These are phyloP conservation scores for Pichia thaimueangensis DNA, from an alignment of 805 yeast genomes.

Conservation along the genomic window DNA sequence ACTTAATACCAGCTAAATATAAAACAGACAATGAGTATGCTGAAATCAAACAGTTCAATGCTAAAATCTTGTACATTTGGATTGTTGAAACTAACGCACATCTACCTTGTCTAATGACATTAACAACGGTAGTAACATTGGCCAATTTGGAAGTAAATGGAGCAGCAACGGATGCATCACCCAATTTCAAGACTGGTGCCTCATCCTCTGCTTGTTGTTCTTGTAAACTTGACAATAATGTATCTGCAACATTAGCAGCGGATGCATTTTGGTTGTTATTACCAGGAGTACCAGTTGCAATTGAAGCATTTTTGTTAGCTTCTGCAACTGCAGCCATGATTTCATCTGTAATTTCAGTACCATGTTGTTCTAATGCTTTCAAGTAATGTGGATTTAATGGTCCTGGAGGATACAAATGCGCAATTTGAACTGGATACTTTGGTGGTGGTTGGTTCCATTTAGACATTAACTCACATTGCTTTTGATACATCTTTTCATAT, in stretches of 20 bases:
- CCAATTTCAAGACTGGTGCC: constrained; percentile 88
- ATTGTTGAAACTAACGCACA: constrained; percentile 95
- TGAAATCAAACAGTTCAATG: constrained; percentile 91
- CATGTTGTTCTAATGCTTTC: constrained; percentile 78
- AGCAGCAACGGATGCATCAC: constrained; percentile 99
- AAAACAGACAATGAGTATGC: constrained; percentile 93
- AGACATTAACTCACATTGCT: constrained; percentile 71
- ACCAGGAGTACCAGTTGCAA: constrained; percentile 29
- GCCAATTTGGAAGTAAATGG: constrained; percentile 95
- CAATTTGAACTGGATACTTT: constrained; percentile 78
- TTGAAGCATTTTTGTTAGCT: constrained; percentile 32
- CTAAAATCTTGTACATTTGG: constrained; percentile 97
- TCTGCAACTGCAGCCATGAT: constrained; percentile 52
- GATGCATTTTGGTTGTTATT: constrained; percentile 20
- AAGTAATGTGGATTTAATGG: constrained; percentile 83
- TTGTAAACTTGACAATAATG: constrained; percentile 49
- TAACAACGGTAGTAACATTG: constrained; percentile 86
- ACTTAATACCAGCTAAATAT: constrained; percentile 94
- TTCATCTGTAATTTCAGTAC: constrained; percentile 73
- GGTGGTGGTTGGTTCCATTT: constrained; percentile 83
- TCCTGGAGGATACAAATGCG: constrained; percentile 96
- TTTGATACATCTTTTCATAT: constrained; percentile 63
- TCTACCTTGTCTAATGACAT: constrained; percentile 95
- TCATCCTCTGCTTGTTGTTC: constrained; percentile 61
- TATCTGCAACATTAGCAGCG: constrained; percentile 44